phyloP scores from a whole-genome alignment of 2,329 filamentous ascomycete species.

The Penicillium olsonii region DNA sequence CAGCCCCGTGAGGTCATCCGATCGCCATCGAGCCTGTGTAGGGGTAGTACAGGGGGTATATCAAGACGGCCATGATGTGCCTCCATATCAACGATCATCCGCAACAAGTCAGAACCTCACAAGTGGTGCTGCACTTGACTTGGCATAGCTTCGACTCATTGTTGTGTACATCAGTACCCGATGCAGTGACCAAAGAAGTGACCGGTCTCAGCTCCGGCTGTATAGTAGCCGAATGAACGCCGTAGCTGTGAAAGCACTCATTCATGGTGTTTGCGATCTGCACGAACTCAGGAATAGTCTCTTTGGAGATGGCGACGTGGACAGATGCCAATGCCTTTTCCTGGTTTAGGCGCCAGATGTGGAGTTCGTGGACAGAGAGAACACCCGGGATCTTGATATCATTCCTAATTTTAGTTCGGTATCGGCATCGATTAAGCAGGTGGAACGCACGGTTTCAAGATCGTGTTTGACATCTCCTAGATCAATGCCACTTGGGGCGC shows the following conservation, averaged over 20 bases:
- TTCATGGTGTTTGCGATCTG: constrained; percentile 61
- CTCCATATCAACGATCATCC: background rate
- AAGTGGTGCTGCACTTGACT: background rate
- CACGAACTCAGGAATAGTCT: constrained; percentile 59
- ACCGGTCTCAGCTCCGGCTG: constrained; percentile 57
- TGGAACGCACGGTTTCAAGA: constrained; percentile 57
- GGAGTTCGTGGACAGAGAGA: constrained; percentile 67
- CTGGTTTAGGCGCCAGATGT: constrained; percentile 72
- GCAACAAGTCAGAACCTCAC: background rate
- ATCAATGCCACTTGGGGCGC: constrained; percentile 61
- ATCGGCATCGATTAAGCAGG: constrained; percentile 9
- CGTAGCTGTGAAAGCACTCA: constrained; percentile 70
- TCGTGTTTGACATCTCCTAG: constrained; percentile 66
- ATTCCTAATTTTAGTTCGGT: background rate
- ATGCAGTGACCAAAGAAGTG: background rate
- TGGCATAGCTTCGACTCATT: background rate
- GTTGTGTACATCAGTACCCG: background rate
- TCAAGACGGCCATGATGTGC: too few relatives aligned
- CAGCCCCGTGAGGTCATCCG: too few relatives aligned
- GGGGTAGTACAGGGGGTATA: too few relatives aligned
- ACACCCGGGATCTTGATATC: constrained; percentile 60
- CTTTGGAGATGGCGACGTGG: constrained; percentile 64
- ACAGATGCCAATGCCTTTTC: constrained; percentile 67
- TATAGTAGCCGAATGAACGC: constrained; percentile 68
- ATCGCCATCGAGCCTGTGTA: too few relatives aligned